phyloP scores from a whole-genome alignment of 164 flowering plant species.

The Echeveria elegans region DNA sequence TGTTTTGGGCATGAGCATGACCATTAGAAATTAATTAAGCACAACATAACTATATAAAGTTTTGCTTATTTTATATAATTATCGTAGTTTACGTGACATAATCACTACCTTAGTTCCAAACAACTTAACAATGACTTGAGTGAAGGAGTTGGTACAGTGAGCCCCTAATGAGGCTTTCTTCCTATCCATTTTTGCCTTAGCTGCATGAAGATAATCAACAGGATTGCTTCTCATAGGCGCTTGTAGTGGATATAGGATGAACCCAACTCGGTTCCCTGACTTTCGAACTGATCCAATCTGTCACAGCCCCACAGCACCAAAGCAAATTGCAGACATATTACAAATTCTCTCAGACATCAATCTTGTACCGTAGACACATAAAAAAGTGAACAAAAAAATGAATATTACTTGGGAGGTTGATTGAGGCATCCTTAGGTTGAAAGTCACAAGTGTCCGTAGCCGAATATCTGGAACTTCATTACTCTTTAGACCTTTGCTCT shows the following conservation, averaged over 20 bases:
- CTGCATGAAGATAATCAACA: slow-evolving; percentile 47
- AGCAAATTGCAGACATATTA: no score
- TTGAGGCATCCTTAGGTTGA: neutral
- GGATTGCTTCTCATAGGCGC: slow-evolving; percentile 40
- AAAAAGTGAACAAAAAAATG: neutral
- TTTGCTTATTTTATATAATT: no score
- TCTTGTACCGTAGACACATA: no score
- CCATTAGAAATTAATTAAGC: no score
- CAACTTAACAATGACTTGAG: slow-evolving; percentile 20
- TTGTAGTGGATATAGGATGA: slow-evolving; percentile 44
- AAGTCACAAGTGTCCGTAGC: slow-evolving; percentile 24
- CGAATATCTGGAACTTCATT: slow-evolving; percentile 34
- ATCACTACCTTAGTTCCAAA: slow-evolving; percentile 48
- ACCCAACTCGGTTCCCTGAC: slow-evolving; percentile 65
- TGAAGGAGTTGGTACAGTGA: slow-evolving; percentile 21
- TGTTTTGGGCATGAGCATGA: no score
- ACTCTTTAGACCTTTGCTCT: slow-evolving; percentile 16
- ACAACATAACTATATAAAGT: no score
- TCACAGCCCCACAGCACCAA: slow-evolving; percentile 13
- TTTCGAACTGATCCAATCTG: slow-evolving; percentile 24
- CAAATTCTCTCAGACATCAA: neutral
- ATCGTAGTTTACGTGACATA: no score
- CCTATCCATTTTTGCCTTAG: slow-evolving; percentile 47
- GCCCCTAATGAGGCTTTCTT: slow-evolving; percentile 63
- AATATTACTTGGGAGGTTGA: neutral